Evolutionary conservation across 129 eudicot genomes (phyloP).

Genomic region (Flaveria robusta): DNA sequence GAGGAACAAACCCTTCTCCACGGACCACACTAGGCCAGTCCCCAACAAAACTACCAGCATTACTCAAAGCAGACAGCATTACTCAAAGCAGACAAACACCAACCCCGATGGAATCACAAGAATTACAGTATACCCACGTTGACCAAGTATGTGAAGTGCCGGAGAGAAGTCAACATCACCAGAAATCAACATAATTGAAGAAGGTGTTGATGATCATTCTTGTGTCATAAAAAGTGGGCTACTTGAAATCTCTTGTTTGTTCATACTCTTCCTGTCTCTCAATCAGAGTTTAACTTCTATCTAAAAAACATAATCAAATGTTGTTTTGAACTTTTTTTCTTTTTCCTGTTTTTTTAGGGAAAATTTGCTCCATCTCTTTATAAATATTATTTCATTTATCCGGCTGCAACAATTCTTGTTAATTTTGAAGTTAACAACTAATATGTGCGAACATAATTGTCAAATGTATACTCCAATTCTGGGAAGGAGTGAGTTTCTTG

Average conservation of each 20-base stretch:
- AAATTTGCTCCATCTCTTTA: not conserved
- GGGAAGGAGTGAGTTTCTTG: not conserved
- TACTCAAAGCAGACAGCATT: constrained; percentile 86
- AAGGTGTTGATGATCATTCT: constrained; percentile 45
- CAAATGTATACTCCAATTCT: not conserved
- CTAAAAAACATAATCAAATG: no score
- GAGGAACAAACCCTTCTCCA: constrained; percentile 80
- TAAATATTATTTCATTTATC: not conserved
- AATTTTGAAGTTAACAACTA: not conserved
- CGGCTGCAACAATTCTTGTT: not conserved
- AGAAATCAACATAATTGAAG: constrained; percentile 86
- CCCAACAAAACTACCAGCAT: constrained; percentile 94
- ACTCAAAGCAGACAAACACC: no score
- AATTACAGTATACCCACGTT: constrained; percentile 88
- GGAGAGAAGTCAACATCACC: constrained; percentile 97
- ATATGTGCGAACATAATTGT: not conserved
- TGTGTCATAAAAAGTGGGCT: not conserved
- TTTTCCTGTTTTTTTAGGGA: not conserved
- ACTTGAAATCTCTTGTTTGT: not conserved
- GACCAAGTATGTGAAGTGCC: constrained; percentile 93
- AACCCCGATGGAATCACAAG: constrained; percentile 85
- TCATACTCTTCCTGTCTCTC: not conserved
- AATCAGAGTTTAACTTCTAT: not conserved
- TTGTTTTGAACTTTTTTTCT: not conserved
- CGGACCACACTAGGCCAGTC: constrained; percentile 95